Base-by-base conservation (phyloP, 306 rosid species). In the Cucurbita argyrosperma region DNA sequence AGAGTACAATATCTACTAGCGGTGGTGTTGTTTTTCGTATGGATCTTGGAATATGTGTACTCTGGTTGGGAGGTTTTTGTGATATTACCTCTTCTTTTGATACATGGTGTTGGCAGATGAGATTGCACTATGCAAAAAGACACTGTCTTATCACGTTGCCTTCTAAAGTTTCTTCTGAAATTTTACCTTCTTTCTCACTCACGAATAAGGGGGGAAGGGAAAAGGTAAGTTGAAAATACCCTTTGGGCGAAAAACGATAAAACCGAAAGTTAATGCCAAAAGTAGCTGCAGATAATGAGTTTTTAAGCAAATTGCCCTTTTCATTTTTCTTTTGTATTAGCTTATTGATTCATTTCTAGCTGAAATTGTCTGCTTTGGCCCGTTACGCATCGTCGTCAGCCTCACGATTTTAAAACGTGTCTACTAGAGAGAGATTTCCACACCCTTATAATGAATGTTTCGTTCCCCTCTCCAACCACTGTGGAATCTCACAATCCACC, bases 111-210 rank as follows among this genome's bases (percentile, higher is more conserved):
- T 53, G 59, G 15, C 10, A 71, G 47, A 50, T 51, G 75, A 71
- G 62, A 26, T 61, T 71, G 60, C 49, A 71, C 42, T 9, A 55
- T 62, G 49, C 61, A 52, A 39, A 71, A 71, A 18, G 61, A 37
- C 46, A 47, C 59, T 23, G 43, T 26, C 49, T 35, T 35, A 35
- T 18, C 62, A 71, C 57, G 38, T 30, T 68, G 73, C 55, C 73
- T 21, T 68, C 73, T 68, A 47, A 43, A 47, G 19, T 26, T 67
- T 26, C 69, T 21, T 68, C 49, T 68, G 55, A 68, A 46, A 23
- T 68, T 21, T 71, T 39, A 37, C 76, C 55, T 54, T 52, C 76
- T 69, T 21, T 49, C 49, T 53, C 76, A 53, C 62, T 71, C 76
- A 30, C 35, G 37, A 23, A 18, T 10, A 52, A 16, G 57, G 49